Percentiles rank a stretch among this genome's conserved stretches.
These are phyloP conservation scores for Penicillium nucicola DNA, from an alignment of 495 filamentous ascomycete species.

Conservation along the genomic window DNA sequence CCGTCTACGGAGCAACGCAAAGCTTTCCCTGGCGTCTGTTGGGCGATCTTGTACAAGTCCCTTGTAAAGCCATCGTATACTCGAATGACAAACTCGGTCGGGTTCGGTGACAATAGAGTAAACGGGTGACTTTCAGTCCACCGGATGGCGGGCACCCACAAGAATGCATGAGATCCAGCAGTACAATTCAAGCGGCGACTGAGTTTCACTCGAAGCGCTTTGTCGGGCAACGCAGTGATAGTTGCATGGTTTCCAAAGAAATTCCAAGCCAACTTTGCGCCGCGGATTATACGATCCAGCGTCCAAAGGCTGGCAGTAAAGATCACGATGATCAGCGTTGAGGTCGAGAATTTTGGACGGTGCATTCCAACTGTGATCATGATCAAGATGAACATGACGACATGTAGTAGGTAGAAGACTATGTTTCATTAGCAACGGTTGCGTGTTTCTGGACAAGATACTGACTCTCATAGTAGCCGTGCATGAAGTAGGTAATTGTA, in stretches of 20 bases:
- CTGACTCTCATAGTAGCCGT: conserved; percentile 45
- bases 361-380: conserved; percentile 52
- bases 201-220: conserved; percentile 53
- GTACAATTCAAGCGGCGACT: conserved; percentile 40
- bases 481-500: conserved; percentile 24
- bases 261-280: conserved; percentile 43
- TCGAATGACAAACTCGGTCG: conserved; percentile 53
- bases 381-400: conserved; percentile 50
- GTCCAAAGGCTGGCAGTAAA: conserved; percentile 47
- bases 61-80: conserved; percentile 55
- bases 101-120: conserved; percentile 46
- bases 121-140: conserved; percentile 58
- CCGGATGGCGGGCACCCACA: conserved; percentile 56
- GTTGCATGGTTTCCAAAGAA: conserved; percentile 48
- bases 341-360: conserved; percentile 39
- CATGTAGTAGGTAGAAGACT: conserved; percentile 54
- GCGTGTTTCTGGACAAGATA: neutral
- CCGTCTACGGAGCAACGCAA: conserved; percentile 53
- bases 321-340: conserved; percentile 39
- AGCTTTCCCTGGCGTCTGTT: conserved; percentile 41
- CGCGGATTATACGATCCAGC: conserved; percentile 48
- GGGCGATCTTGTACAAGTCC: conserved; percentile 49
- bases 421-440: neutral
- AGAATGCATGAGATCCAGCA: conserved; percentile 57
- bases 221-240: conserved; percentile 50